Percentiles rank a stretch among this genome's conserved stretches.
Conservation (phyloP, 179 eudicot species). For the Camellia oleifera region DNA sequence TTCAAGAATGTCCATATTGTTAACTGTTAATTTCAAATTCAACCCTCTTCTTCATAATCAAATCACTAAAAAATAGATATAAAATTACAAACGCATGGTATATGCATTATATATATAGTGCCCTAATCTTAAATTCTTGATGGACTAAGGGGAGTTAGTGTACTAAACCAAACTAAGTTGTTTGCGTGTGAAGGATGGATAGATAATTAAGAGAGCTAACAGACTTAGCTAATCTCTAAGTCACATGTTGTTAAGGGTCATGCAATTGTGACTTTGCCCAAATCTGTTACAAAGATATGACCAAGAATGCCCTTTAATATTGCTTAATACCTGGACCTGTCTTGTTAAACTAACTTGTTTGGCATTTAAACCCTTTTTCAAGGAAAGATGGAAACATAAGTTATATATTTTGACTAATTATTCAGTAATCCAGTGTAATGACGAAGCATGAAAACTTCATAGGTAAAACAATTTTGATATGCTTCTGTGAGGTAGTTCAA, state of each 20-base stretch:
- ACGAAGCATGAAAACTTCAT: too few species aligned
- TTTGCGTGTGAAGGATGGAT: neutral
- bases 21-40: too few species aligned
- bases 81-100: too few species aligned
- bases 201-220: neutral
- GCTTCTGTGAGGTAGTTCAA: too few species aligned
- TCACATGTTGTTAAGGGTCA: conserved; percentile 3
- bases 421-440: neutral
- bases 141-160: too few species aligned
- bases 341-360: neutral
- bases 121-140: too few species aligned
- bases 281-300: neutral
- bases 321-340: conserved; percentile 5
- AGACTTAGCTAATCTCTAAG: neutral
- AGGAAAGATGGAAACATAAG: neutral
- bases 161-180: neutral
- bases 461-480: too few species aligned
- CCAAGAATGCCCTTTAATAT: neutral
- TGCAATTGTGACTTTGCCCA: conserved; percentile 5
- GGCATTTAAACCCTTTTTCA: neutral
- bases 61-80: too few species aligned
- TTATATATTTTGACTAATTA: neutral
- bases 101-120: too few species aligned
- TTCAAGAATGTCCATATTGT: too few species aligned
- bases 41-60: too few species aligned